Evolutionary conservation across 495 filamentous ascomycete genomes (phyloP).

Genomic region (Neurospora sp.): DNA sequence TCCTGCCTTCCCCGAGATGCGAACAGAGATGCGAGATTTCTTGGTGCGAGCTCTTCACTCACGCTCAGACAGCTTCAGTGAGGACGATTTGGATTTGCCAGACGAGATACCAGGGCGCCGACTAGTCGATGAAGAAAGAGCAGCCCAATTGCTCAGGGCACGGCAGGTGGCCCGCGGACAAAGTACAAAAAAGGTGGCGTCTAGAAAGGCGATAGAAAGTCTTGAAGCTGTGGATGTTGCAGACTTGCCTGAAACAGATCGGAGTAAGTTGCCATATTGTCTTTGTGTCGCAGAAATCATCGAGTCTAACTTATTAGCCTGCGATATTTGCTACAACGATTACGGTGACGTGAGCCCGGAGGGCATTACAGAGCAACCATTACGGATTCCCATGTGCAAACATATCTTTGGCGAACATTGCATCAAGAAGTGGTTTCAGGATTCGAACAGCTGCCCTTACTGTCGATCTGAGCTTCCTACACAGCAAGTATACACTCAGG

Average conservation of each 20-base stretch:
- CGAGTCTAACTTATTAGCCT: slow-evolving; percentile 25
- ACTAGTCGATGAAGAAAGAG: slow-evolving; percentile 4
- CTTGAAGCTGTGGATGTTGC: slow-evolving; percentile 33
- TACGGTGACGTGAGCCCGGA: slow-evolving; percentile 42
- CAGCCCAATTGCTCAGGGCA: slow-evolving; percentile 1
- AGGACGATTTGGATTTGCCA: slow-evolving; percentile 14
- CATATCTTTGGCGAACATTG: slow-evolving; percentile 50
- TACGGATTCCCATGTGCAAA: slow-evolving; percentile 45
- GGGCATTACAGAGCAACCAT: slow-evolving; percentile 37
- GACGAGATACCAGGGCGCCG: not conserved
- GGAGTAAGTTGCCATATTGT: slow-evolving; percentile 29
- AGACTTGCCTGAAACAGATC: slow-evolving; percentile 32
- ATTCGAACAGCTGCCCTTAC: slow-evolving; percentile 48
- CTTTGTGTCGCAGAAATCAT: not conserved
- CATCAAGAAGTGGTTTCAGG: slow-evolving; percentile 51
- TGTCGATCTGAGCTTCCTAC: slow-evolving; percentile 47
- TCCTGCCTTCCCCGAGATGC: not conserved
- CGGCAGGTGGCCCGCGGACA: slow-evolving; percentile 29
- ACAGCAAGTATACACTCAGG: slow-evolving; percentile 18
- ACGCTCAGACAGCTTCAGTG: slow-evolving; percentile 16
- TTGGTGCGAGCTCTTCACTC: not conserved
- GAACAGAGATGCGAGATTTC: not conserved
- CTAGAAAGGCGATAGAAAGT: slow-evolving; percentile 32
- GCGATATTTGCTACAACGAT: slow-evolving; percentile 49
- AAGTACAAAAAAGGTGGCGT: slow-evolving; percentile 32